Base-by-base conservation (phyloP, 129 eudicot genomes). In the Ambrosia trifida region DNA sequence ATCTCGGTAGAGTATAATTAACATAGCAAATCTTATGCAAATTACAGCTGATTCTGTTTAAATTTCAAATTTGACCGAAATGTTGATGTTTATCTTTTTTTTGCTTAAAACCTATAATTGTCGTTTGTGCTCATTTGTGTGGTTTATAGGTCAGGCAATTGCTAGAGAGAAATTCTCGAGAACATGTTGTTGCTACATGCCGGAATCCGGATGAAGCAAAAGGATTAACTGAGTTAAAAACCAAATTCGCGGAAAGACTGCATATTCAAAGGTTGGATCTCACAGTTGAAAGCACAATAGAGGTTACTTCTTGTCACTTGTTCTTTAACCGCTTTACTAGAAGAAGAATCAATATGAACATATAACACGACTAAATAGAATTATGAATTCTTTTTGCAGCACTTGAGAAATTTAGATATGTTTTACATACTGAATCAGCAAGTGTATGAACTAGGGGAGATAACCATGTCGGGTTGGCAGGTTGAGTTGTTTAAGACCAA, bases 161-260 rank as follows among this genome's bases (percentile, higher is more conserved):
- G 82, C 73, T 94, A 52, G 89, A 78, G 78, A 84, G 73, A 68
- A 80, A 79, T 70, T 78, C 86, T 13, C 78, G 79, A 47, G 96
- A 92, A 54, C 86, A 82, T 52, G 97, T 94, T 11, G 73, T 94
- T 30, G 99, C 96, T 51, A 85, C 98, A 36, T 94, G 98, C 45
- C 95, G 98, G 19, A 84, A 84, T 79, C 98, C 96, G 61, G 57
- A 46, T 63, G 76, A 68, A n/a, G 81, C 98, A 64, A 73, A 79
- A 7, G 98, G 89, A 67, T 88, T 94, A 60, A 73, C 64, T 65
- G 93, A 94, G 20, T 72, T 94, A 59, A 90, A 84, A 83, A 78
- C 75, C 72, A 85, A 70, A 66, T 90, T 80, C 70, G 61, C 85
- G n/a, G 86, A 87, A 10, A 88, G 94, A 46, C 88, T 94, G 1